phyloP scores from a whole-genome alignment of 352 stramenopile species.

The Globisporangium ultimum region DNA sequence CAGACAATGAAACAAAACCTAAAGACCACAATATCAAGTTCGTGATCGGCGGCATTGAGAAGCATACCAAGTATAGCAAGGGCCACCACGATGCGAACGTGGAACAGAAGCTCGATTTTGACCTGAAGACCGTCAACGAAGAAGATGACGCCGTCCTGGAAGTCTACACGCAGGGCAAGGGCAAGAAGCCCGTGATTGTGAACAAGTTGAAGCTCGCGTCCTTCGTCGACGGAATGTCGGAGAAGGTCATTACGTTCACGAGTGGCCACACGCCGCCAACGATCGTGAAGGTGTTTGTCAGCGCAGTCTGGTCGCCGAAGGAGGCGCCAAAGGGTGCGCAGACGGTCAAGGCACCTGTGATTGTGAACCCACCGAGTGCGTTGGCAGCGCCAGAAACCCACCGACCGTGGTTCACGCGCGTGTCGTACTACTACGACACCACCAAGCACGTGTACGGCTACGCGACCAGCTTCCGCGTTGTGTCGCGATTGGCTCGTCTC shows the following conservation, averaged over 20 bases:
- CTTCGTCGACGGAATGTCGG: constrained; percentile 33
- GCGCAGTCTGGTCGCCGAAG: constrained; percentile 4
- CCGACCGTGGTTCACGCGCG: constrained; percentile 66
- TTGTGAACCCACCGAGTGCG: not conserved
- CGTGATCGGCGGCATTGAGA: constrained; percentile 8
- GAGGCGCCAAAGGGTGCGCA: constrained; percentile 1
- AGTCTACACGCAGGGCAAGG: constrained; percentile 33
- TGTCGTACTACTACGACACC: constrained; percentile 79
- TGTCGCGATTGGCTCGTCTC: constrained; percentile 58
- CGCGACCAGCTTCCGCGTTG: constrained; percentile 72
- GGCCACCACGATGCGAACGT: constrained; percentile 7
- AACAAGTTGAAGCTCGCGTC: constrained; percentile 29
- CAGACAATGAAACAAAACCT: not conserved
- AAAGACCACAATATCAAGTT: constrained; percentile 15
- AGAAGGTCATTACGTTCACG: constrained; percentile 28
- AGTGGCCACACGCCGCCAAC: not conserved
- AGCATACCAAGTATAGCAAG: constrained; percentile 15
- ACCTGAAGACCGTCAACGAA: constrained; percentile 28
- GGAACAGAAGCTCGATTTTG: constrained; percentile 16
- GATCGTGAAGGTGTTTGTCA: constrained; percentile 4
- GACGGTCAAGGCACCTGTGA: not conserved
- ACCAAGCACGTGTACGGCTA: constrained; percentile 82
- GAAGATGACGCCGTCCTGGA: constrained; percentile 38
- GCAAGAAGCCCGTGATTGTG: constrained; percentile 34
- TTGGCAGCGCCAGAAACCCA: constrained; percentile 19